Evolutionary conservation across 2,329 filamentous ascomycete species (phyloP).

Genomic region (Fusarium sambucinum): DNA sequence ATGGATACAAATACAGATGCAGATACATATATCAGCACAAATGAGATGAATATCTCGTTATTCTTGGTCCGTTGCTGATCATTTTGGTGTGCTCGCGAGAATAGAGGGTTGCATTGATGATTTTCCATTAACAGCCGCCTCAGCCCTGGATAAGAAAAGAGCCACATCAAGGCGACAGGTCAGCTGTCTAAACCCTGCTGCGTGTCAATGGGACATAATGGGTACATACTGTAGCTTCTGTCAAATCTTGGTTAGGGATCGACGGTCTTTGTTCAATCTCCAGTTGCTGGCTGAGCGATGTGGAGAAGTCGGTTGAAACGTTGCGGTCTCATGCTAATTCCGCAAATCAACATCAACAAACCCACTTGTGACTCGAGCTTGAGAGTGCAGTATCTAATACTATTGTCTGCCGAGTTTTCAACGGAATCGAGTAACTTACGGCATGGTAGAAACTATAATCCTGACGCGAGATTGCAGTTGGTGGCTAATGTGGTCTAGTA

Average conservation of each 20-base stretch:
- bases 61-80: slow-evolving; percentile 8
- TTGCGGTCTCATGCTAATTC: slow-evolving; percentile 38
- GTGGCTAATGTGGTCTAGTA: slow-evolving; percentile 12
- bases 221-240: slow-evolving; percentile 17
- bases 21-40: not conserved
- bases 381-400: slow-evolving; percentile 2
- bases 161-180: slow-evolving; percentile 19
- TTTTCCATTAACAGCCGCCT: slow-evolving; percentile 25
- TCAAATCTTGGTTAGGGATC: slow-evolving; percentile 17
- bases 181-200: slow-evolving; percentile 36
- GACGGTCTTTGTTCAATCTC: slow-evolving; percentile 27
- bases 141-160: slow-evolving; percentile 30
- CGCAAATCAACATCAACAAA: slow-evolving; percentile 34
- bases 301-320: slow-evolving; percentile 47
- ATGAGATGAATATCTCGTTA: slow-evolving; percentile 7
- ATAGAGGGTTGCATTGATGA: slow-evolving; percentile 19
- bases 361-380: slow-evolving; percentile 1
- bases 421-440: not conserved
- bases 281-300: slow-evolving; percentile 38
- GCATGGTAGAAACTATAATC: not conserved
- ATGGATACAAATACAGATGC: slow-evolving; percentile 6
- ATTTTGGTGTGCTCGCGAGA: slow-evolving; percentile 20
- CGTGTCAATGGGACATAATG: slow-evolving; percentile 24
- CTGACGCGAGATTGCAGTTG: slow-evolving; percentile 5
- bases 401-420: not conserved